Conservation (phyloP, 2,329 filamentous ascomycete genomes). For the Aspergillus ochraceus region DNA sequence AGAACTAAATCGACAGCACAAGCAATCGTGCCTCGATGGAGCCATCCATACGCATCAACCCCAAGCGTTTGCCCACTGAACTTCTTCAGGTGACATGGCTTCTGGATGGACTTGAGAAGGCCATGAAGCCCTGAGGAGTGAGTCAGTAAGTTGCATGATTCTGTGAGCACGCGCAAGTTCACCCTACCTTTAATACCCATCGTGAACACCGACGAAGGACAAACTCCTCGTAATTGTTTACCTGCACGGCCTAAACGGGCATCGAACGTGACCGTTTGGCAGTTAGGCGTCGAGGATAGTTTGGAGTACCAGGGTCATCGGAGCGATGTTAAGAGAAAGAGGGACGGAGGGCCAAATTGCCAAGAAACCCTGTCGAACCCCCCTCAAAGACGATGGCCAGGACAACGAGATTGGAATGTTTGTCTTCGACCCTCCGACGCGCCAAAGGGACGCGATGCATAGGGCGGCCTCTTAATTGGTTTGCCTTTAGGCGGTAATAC, state of each 20-base stretch:
- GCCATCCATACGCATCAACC: slow-evolving; percentile 98
- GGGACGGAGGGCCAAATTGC: not conserved
- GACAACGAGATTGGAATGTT: slow-evolving; percentile 35
- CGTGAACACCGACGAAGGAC: slow-evolving; percentile 27
- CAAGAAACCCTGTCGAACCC: slow-evolving; percentile 4
- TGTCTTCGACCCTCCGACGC: slow-evolving; percentile 30
- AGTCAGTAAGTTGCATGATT: slow-evolving; percentile 6
- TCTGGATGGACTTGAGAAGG: slow-evolving; percentile 94
- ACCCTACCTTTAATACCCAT: slow-evolving; percentile 49
- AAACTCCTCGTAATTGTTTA: slow-evolving; percentile 31
- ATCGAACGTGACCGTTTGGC: slow-evolving; percentile 11
- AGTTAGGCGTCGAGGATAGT: slow-evolving; percentile 5
- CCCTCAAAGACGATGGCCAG: slow-evolving; percentile 16
- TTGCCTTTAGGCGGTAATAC: slow-evolving; percentile 7
- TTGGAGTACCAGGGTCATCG: slow-evolving; percentile 1
- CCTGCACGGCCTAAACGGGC: slow-evolving; percentile 22
- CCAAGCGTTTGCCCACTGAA: slow-evolving; percentile 85
- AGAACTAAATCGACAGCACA: slow-evolving; percentile 90
- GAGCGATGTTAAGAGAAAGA: slow-evolving; percentile 1
- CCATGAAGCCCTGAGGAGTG: slow-evolving; percentile 70
- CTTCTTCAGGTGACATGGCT: slow-evolving; percentile 80
- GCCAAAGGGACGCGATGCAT: slow-evolving; percentile 27
- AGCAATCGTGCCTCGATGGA: slow-evolving; percentile 86
- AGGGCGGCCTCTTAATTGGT: slow-evolving; percentile 20
- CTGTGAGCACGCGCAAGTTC: slow-evolving; percentile 2